Percentiles rank a stretch among this genome's conserved stretches.
Evolutionary conservation across 1,284 basidiomycete species (phyloP).

Genomic region (Heterobasidion parviporum): DNA sequence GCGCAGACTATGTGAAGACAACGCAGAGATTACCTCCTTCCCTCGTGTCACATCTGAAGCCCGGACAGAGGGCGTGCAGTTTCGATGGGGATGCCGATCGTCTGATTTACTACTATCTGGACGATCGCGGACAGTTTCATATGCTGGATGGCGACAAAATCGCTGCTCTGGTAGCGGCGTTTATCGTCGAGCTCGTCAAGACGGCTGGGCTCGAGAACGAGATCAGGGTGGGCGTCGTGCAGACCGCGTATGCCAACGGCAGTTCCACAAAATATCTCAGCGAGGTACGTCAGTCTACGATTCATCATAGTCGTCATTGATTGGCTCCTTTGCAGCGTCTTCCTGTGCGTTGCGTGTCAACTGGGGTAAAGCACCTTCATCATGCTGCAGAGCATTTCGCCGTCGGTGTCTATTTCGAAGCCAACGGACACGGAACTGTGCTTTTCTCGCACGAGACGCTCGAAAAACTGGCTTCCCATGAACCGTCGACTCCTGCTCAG

Average conservation of each 20-base stretch:
- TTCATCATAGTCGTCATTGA: constrained; percentile 2
- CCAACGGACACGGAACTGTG: constrained; percentile 98
- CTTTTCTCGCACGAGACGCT: constrained; percentile 80
- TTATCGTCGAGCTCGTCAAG: constrained; percentile 87
- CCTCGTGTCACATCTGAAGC: constrained; percentile 48
- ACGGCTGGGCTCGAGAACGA: constrained; percentile 67
- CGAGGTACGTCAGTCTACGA: constrained; percentile 41
- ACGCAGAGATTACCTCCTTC: constrained; percentile 78
- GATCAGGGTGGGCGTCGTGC: constrained; percentile 87
- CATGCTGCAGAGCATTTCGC: constrained; percentile 94
- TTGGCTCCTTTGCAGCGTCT: constrained; percentile 50
- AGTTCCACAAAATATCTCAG: constrained; percentile 90
- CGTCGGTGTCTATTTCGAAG: constrained; percentile 98
- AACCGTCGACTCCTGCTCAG: constrained; percentile 75
- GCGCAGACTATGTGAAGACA: constrained; percentile 98
- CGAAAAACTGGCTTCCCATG: constrained; percentile 48
- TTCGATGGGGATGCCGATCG: constrained; percentile 98
- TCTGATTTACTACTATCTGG: constrained; percentile 90
- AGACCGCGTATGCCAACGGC: constrained; percentile 99
- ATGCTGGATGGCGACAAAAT: constrained; percentile 99
- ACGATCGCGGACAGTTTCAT: constrained; percentile 73
- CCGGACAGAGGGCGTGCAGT: constrained; percentile 81
- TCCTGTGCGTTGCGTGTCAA: constrained; percentile 92
- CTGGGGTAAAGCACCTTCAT: constrained; percentile 97
- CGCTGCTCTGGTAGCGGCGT: constrained; percentile 87